Base-by-base conservation (phyloP, 2,329 filamentous ascomycete species). In the Fusarium acutatum region DNA sequence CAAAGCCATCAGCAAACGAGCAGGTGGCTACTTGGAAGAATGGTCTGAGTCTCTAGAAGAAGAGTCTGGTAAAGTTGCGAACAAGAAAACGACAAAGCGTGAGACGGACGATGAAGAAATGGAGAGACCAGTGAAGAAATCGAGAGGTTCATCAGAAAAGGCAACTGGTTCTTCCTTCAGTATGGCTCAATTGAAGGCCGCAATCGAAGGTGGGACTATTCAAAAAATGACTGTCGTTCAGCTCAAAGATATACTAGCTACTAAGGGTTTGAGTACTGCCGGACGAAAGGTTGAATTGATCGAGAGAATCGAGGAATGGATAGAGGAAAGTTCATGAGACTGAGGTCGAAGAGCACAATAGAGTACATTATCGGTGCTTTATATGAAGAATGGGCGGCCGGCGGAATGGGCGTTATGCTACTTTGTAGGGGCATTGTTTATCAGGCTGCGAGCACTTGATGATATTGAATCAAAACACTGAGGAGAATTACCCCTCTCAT, bases 1-100 rank as follows among this genome's bases (percentile, higher is more conserved):
- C 82, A 92, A 89, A 75, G 94, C 97, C 74, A 98, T 99, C 62
- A 90, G 95, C 81, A 98, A 97, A 84, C 91, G 96, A 35, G 92
- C 93, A 4, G 95, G 95, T 0, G 89, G 90, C 5, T 94, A 94
- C 78, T 88, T 97, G 15, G 86, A 92, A 50, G 91, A 94, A 38
- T 97, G 95, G 91, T 91, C 93, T 8, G 85, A 89, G 40, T 86
- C 88, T 17, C 86, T 98, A 11, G 89, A 93, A 35, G 83, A 88
- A 14, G 89, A 91, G 64, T 80, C 85, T 1, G 79, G 75, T 5
- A 76, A 79, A 15, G 77, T 84, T 10, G 78, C 80, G 60, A 80
- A 82, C 32, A 79, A 79, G 37, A 84, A 84, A 47, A 82, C 84
- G 2, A 77, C 86, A 47, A 91, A 91, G 79, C 85, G 87, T 26